These are phyloP conservation scores for Rubroboletus satanas DNA, from an alignment of 768 basidiomycete species.

Conservation along the genomic window DNA sequence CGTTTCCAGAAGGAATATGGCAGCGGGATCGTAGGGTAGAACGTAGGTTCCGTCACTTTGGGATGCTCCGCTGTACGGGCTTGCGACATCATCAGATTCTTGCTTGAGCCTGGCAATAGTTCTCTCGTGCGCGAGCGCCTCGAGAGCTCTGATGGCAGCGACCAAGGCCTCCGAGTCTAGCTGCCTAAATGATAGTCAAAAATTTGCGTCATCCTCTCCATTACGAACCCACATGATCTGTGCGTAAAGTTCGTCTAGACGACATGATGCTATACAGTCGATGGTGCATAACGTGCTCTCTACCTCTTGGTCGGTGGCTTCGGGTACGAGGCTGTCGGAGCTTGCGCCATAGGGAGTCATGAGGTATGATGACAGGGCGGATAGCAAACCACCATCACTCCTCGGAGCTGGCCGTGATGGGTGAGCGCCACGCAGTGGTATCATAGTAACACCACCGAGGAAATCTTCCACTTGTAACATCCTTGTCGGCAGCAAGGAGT, in stretches of 20 bases:
- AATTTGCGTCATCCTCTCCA: background rate
- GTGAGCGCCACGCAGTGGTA: constrained; percentile 78
- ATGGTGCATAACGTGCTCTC: constrained; percentile 94
- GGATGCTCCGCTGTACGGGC: constrained; percentile 31
- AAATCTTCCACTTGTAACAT: constrained; percentile 99
- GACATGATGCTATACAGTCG: constrained; percentile 91
- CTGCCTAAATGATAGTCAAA: constrained; percentile 47
- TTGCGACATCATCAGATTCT: constrained; percentile 55
- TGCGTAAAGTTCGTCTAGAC: constrained; percentile 88
- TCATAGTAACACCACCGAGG: constrained; percentile 88
- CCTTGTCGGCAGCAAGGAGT: constrained; percentile 83
- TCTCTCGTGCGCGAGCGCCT: constrained; percentile 85
- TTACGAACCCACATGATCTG: constrained; percentile 77
- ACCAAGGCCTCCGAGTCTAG: constrained; percentile 76
- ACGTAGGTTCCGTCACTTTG: constrained; percentile 46
- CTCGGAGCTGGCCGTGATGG: constrained; percentile 58
- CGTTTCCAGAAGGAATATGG: constrained; percentile 89
- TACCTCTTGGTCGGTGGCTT: constrained; percentile 86
- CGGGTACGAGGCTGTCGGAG: constrained; percentile 72
- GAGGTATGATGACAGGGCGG: constrained; percentile 90
- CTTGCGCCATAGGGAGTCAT: constrained; percentile 87
- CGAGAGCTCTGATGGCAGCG: constrained; percentile 81
- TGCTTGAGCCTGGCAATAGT: constrained; percentile 77
- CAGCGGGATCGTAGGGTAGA: constrained; percentile 91
- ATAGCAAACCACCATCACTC: constrained; percentile 88